Base-by-base conservation (phyloP, 2,329 filamentous ascomycete species). In the Sclerotiophoma versabilis region DNA sequence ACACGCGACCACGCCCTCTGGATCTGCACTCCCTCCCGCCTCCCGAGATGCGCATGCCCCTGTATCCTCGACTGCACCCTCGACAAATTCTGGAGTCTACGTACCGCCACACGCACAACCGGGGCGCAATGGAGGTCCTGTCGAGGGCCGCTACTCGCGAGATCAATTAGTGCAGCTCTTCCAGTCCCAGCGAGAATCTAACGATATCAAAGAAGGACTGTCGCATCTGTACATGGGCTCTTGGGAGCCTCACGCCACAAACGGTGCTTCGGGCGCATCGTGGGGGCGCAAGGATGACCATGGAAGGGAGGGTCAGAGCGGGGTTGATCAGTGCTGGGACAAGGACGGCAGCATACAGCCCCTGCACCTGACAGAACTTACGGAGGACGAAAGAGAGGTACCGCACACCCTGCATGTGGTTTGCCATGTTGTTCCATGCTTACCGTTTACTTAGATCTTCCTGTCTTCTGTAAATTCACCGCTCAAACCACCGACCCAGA, bases 311-410 rank as follows among this genome's bases (percentile, higher is more conserved):
- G 80, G 83, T 59, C 87, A 87, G 54, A 86, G 90, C 68, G 92
- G 93, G 37, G 91, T 93, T n/a, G 92, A 95, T 59, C 85, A 93
- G 34, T 98, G 93, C 75, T 99, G 93, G 95, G 91, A 96, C 70
- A 77, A 84, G 54, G 83, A 83, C 55, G 92, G 90, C 20, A 83
- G 83, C 47, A 82, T 86, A 37, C 83, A 85, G 60, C 92, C 93
- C 6, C 80, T 97, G 60, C 87, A 86, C 25, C 74, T 96, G 60
- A 82, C 85, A 58, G 87, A 90, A 36, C 86, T 96, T 85, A 84
- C 81, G 26, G 84, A 87, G 39, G 84, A 87, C 47, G 86, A 88
- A 75, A 84, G 80, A 77, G 84, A 88, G 78, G 86, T 87, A 71
- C 49, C 67, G 59, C 82, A 17, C 17, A 9, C 34, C 39, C 19